Percentiles rank a stretch among this genome's conserved stretches.
Evolutionary conservation across 768 basidiomycete species (phyloP).

Genomic region (Suillus subluteus): DNA sequence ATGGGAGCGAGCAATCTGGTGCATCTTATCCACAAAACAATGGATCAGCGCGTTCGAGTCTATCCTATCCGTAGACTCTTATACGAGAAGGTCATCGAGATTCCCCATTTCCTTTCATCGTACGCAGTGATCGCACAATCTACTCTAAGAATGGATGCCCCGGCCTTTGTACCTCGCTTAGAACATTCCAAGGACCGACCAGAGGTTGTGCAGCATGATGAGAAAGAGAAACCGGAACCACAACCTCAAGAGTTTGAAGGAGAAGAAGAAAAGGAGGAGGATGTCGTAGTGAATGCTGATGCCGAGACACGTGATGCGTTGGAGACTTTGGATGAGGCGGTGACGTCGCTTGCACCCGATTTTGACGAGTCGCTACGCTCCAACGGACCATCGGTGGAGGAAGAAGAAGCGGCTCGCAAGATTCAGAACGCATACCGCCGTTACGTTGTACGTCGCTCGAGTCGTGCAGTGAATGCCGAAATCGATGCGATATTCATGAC

Average conservation of each 20-base stretch:
- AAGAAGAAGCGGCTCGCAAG: constrained; percentile 26
- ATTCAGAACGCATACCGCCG: constrained; percentile 27
- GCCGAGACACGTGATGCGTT: neutral
- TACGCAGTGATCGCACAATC: constrained; percentile 19
- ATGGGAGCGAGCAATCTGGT: constrained; percentile 26
- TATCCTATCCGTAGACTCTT: constrained; percentile 31
- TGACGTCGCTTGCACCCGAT: constrained; percentile 15
- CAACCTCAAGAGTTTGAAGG: constrained; percentile 1
- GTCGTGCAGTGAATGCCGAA: constrained; percentile 24
- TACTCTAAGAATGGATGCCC: constrained; percentile 20
- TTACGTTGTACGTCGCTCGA: constrained; percentile 14
- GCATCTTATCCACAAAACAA: constrained; percentile 26
- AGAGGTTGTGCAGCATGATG: constrained; percentile 1
- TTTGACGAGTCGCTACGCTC: constrained; percentile 21
- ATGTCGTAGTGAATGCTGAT: constrained; percentile 8
- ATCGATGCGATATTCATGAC: constrained; percentile 27
- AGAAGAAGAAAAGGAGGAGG: constrained; percentile 18
- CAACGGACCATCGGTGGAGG: constrained; percentile 28
- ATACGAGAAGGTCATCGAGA: constrained; percentile 33
- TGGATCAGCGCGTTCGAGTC: neutral
- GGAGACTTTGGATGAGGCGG: constrained; percentile 7
- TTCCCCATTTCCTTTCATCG: constrained; percentile 32
- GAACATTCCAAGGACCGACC: neutral
- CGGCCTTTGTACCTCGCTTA: constrained; percentile 17
- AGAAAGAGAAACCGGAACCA: neutral